Evolutionary conservation across 192 early-diverging fungal species (phyloP), one percentile per base, ranked within the genome.

Genomic region (Gonapodya prolifera): DNA sequence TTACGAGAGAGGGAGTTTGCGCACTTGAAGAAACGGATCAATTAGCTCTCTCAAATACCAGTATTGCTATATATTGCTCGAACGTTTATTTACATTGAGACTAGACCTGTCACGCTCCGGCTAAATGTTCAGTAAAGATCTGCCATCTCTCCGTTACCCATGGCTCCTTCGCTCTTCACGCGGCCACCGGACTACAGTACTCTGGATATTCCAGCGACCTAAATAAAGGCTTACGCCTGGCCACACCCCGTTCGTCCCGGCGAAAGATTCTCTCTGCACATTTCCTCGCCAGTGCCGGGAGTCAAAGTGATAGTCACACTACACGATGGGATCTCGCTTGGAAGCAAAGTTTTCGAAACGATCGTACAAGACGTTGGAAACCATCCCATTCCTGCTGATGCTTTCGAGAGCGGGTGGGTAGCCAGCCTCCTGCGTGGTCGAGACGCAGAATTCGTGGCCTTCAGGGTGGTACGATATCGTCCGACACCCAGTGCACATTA

Each of bases 1-100:
- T 73, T 88, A 35, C 77, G 87, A 2, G 86, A 87, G 30, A 81
- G 77, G 33, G 82, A 85, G 32, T 88, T 18, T 18, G 71, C 71
- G 2, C 18, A 73, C 71, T 23, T 30, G 71, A 73, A 73, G 71
- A 73, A 73, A 61, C 45, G 45, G 45, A 23, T 61, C 8, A 61
- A 61, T 61, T 61, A n/a, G n/a, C n/a, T n/a, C n/a, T n/a, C n/a
- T n/a, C n/a, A n/a, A n/a, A n/a, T n/a, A n/a, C n/a, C n/a, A n/a
- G n/a, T n/a, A n/a, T n/a, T n/a, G n/a, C n/a, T n/a, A n/a, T n/a
- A n/a, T n/a, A n/a, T n/a, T n/a, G n/a, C n/a, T n/a, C n/a, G n/a
- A n/a, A n/a, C n/a, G n/a, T n/a, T n/a, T n/a, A n/a, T n/a, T n/a
- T n/a, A n/a, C n/a, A n/a, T n/a, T n/a, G n/a, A n/a, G n/a, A n/a